Conservation (phyloP, 345 rosid genomes). For the Eucalyptus coolabah region DNA sequence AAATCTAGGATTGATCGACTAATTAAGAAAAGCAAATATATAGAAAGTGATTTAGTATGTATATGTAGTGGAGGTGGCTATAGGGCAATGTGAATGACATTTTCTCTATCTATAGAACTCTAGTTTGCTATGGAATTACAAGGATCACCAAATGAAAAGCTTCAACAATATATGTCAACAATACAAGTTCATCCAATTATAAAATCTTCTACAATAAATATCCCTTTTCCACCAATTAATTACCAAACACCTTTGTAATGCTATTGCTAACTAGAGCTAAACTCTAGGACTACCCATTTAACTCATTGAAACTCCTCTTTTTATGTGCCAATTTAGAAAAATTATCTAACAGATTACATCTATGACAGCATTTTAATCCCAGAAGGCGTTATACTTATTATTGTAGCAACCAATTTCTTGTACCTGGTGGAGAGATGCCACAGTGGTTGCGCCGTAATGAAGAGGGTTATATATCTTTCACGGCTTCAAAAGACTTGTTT, state of each 20-base stretch:
- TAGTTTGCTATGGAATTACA: neutral
- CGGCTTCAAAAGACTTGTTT: neutral
- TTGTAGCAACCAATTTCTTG: fast-evolving
- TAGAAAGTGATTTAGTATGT: neutral
- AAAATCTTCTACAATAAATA: neutral
- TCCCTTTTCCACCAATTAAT: too few species aligned
- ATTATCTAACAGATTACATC: neutral
- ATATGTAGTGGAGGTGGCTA: neutral
- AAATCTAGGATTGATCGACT: neutral
- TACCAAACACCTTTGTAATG: too few species aligned
- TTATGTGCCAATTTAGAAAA: neutral
- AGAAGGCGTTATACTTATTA: fast-evolving
- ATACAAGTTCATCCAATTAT: too few species aligned
- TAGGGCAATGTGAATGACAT: neutral
- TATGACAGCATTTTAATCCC: neutral
- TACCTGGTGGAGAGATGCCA: neutral
- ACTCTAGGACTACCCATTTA: too few species aligned
- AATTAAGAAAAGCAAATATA: neutral
- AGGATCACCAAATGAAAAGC: neutral
- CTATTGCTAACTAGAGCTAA: too few species aligned
- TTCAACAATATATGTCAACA: too few species aligned
- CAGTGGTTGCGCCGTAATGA: fast-evolving
- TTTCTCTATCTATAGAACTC: neutral
- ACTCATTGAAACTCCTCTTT: neutral
- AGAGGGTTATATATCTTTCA: neutral